Percentiles rank a stretch among this genome's conserved stretches.
phyloP scores from a whole-genome alignment of 768 basidiomycete species.

The Ramaria sp. region DNA sequence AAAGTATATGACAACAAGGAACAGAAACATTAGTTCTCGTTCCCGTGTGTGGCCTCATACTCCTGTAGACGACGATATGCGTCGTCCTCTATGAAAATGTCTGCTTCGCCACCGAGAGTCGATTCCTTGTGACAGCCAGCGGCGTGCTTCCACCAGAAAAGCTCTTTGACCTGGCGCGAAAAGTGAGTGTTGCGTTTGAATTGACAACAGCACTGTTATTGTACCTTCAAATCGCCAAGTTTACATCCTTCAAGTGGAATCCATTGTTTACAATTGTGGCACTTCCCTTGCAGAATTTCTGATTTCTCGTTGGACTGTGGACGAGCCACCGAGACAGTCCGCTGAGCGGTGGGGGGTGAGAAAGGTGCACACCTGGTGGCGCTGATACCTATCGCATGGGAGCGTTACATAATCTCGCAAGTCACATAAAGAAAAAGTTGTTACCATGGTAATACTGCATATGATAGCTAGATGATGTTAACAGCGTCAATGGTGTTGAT shows the following conservation, averaged over 20 bases:
- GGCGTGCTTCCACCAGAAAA: conserved; percentile 85
- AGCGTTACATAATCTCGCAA: neutral
- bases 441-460: conserved; percentile 73
- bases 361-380: conserved; percentile 60
- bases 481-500: neutral
- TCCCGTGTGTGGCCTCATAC: conserved; percentile 1
- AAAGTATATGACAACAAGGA: neutral
- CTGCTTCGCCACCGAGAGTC: conserved; percentile 42
- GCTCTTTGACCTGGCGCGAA: conserved; percentile 47
- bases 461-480: conserved; percentile 46
- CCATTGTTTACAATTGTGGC: conserved; percentile 72
- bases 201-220: neutral
- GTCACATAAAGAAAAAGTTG: neutral
- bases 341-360: conserved; percentile 63
- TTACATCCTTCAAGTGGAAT: conserved; percentile 64
- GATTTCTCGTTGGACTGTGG: conserved; percentile 43
- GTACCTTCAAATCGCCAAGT: conserved; percentile 60
- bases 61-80: conserved; percentile 8
- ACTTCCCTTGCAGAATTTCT: conserved; percentile 57
- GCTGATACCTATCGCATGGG: conserved; percentile 47
- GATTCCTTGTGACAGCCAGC: conserved; percentile 61
- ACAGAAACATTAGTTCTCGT: neutral
- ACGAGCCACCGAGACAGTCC: conserved; percentile 28
- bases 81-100: conserved; percentile 46
- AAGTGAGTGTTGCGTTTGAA: neutral